Evolutionary conservation across 305 asterid species (phyloP).

Genomic region (Fraxinus dipetala): DNA sequence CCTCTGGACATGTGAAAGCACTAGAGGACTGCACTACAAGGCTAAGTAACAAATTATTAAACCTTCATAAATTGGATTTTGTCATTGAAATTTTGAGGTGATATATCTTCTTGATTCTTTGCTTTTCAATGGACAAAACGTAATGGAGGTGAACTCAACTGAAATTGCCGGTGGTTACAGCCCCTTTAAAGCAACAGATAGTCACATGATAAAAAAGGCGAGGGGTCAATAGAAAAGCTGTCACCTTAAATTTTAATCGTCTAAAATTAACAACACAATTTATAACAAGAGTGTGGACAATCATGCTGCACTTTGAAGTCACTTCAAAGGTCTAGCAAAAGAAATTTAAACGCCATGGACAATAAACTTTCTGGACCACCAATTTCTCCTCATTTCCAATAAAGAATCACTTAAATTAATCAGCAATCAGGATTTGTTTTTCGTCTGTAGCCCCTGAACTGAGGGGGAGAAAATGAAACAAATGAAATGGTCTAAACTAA

Average conservation of each 20-base stretch:
- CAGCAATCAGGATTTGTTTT: neutral
- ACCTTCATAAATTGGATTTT: conserved; percentile 10
- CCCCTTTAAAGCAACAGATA: neutral
- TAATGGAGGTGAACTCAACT: neutral
- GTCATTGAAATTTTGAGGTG: neutral
- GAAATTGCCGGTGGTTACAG: neutral
- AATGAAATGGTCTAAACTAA: neutral
- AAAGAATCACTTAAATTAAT: neutral
- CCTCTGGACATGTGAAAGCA: neutral
- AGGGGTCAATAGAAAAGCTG: neutral
- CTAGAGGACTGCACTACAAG: conserved; percentile 8
- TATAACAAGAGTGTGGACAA: neutral
- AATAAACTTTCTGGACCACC: neutral
- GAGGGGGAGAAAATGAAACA: neutral
- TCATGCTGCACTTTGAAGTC: neutral
- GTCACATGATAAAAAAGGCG: neutral
- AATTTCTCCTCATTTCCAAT: neutral
- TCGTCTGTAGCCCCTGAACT: neutral
- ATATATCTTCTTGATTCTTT: neutral
- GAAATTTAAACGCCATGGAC: neutral
- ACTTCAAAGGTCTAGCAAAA: neutral
- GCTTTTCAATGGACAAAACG: neutral
- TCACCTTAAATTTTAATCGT: neutral
- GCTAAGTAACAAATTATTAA: conserved; percentile 8
- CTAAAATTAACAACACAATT: neutral